These are phyloP conservation scores for Cubamyces lactineus DNA, from an alignment of 768 basidiomycete species.

Conservation along the genomic window DNA sequence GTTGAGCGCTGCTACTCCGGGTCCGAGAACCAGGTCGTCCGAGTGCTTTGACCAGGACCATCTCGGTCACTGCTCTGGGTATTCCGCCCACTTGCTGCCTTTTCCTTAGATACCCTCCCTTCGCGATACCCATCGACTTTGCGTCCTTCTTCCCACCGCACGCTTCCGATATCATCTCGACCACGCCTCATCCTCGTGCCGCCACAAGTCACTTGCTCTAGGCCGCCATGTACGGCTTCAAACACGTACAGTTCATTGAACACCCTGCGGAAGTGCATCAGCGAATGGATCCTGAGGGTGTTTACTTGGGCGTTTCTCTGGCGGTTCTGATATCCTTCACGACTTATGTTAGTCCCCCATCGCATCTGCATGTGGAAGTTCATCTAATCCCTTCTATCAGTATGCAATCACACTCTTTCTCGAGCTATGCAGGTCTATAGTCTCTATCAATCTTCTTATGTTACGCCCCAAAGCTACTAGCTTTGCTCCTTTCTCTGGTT, in stretches of 20 bases:
- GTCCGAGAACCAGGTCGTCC: not conserved
- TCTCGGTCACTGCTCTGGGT: conserved; percentile 8
- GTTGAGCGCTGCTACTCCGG: no score
- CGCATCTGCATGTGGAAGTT: no score
- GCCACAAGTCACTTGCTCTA: not conserved
- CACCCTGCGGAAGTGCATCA: not conserved
- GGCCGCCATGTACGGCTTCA: conserved; percentile 4
- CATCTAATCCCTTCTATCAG: not conserved
- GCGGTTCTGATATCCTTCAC: conserved; percentile 2
- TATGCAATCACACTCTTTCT: conserved; percentile 4
- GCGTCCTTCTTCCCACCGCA: not conserved
- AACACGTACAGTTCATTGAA: not conserved
- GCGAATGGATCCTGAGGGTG: not conserved
- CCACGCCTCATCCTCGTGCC: conserved; percentile 8
- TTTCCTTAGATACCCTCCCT: not conserved
- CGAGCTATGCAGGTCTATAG: conserved; percentile 6
- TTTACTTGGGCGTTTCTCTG: not conserved
- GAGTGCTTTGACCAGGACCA: not conserved
- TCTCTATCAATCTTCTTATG: not conserved
- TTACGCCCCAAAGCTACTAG: not conserved
- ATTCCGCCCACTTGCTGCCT: not conserved
- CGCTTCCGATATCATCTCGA: not conserved
- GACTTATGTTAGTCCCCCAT: conserved; percentile 11
- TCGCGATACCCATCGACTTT: not conserved
- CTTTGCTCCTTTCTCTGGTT: no score